Evolutionary conservation across 495 filamentous ascomycete genomes (phyloP).

Genomic region (Aspergillus asperescens): DNA sequence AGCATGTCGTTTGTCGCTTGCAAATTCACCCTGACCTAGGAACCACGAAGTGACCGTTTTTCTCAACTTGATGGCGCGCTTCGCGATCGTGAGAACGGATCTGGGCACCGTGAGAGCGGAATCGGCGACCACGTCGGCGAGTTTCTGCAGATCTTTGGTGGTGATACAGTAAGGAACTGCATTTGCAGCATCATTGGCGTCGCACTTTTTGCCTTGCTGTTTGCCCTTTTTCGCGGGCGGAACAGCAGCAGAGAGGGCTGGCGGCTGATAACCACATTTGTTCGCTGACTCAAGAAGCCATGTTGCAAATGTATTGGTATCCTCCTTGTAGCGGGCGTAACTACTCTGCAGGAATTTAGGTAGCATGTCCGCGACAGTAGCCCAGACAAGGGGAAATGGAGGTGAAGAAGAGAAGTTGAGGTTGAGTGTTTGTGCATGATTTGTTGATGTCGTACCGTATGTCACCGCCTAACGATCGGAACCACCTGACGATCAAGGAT

Average conservation of each 20-base stretch:
- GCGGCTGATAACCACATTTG: constrained; percentile 27
- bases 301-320: constrained; percentile 43
- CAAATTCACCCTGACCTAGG: constrained; percentile 21
- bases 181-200: constrained; percentile 12
- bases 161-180: constrained; percentile 20
- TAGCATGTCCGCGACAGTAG: constrained; percentile 16
- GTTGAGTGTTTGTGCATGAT: too few relatives aligned
- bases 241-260: constrained; percentile 15
- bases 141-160: constrained; percentile 25
- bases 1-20: constrained; percentile 20
- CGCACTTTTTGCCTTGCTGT: constrained; percentile 20
- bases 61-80: constrained; percentile 29
- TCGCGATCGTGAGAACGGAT: constrained; percentile 23
- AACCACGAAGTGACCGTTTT: constrained; percentile 30
- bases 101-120: constrained; percentile 24
- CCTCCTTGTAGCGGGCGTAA: constrained; percentile 46
- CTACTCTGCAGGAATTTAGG: constrained; percentile 33
- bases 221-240: constrained; percentile 17
- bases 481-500: too few relatives aligned
- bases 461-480: too few relatives aligned
- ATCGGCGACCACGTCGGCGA: constrained; percentile 26
- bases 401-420: neutral
- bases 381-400: constrained; percentile 4
- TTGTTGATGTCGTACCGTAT: too few relatives aligned
- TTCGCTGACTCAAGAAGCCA: constrained; percentile 47